Evolutionary conservation across 148 eudicot genomes (phyloP).

Genomic region (Pharnaceum exiguum): DNA sequence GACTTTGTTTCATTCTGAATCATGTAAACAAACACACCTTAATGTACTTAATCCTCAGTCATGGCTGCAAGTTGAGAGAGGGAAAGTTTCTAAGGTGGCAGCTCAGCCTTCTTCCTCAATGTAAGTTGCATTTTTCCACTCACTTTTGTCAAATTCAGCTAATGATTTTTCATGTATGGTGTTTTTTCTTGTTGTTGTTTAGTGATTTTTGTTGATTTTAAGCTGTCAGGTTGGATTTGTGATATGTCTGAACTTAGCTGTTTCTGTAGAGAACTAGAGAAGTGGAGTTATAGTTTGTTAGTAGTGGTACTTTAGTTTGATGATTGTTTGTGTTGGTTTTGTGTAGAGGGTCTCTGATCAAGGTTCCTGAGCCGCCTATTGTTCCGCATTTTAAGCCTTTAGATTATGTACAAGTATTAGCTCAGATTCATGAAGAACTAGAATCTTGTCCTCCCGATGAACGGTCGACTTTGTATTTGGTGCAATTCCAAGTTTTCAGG

Average conservation of each 20-base stretch:
- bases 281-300: background rate
- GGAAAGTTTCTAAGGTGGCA: conserved; percentile 64
- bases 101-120: conserved; percentile 67
- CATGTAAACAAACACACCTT: conserved; percentile 82
- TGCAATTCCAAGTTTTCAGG: conserved; percentile 90
- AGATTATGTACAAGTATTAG: conserved; percentile 90
- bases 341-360: conserved; percentile 88
- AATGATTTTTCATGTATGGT: no score
- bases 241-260: no score
- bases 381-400: conserved; percentile 80
- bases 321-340: conserved; percentile 13
- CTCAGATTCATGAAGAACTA: conserved; percentile 88
- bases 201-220: conserved; percentile 1
- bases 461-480: conserved; percentile 64
- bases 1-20: conserved; percentile 76
- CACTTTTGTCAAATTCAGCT: background rate
- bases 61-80: conserved; percentile 98
- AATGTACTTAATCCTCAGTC: conserved; percentile 85
- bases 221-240: no score
- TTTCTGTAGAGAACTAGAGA: no score
- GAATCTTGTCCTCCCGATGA: conserved; percentile 63
- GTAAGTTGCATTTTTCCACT: conserved; percentile 37
- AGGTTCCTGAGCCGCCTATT: conserved; percentile 84
- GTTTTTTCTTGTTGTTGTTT: background rate
- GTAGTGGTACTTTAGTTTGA: conserved; percentile 4